A percentile compares a stretch with the other conserved stretches of the same genome.
Conservation (phyloP, 2,329 filamentous ascomycete genomes). For the Myrmaecium sp. region DNA sequence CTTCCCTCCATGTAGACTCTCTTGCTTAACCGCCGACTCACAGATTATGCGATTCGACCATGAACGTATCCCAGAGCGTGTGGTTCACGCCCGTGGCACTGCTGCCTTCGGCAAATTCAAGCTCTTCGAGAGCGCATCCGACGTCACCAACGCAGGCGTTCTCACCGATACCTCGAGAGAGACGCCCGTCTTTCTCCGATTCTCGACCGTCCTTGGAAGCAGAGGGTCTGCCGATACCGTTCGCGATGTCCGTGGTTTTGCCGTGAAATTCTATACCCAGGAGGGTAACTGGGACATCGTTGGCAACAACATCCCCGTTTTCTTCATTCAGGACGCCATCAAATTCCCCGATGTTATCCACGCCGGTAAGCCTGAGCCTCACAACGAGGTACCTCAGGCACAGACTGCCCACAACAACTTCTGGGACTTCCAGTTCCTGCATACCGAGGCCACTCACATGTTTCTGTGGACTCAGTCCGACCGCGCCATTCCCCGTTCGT, state of each 20-base stretch:
- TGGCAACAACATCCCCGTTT: constrained; percentile 59
- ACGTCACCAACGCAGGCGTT: constrained; percentile 46
- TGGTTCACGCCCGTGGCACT: constrained; percentile 49
- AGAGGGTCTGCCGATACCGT: constrained; percentile 66
- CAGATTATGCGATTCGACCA: constrained; percentile 64
- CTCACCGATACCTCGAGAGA: constrained; percentile 50
- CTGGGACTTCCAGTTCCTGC: constrained; percentile 55
- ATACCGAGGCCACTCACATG: constrained; percentile 62
- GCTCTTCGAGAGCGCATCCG: constrained; percentile 43
- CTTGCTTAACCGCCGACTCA: constrained; percentile 2
- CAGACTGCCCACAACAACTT: constrained; percentile 60
- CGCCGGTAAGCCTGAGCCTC: constrained; percentile 49
- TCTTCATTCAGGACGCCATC: constrained; percentile 60
- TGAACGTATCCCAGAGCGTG: constrained; percentile 50
- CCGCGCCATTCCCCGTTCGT: constrained; percentile 54
- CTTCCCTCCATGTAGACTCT: background rate
- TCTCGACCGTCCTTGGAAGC: constrained; percentile 63
- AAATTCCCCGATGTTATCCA: constrained; percentile 55
- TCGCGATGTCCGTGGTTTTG: constrained; percentile 68
- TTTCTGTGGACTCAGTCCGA: constrained; percentile 68
- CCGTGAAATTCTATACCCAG: constrained; percentile 59
- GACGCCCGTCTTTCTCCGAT: constrained; percentile 54
- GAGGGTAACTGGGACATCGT: constrained; percentile 66
- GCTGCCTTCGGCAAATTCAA: constrained; percentile 52
- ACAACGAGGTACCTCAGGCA: constrained; percentile 54